These are phyloP conservation scores for Cubamyces lactineus DNA, from an alignment of 768 basidiomycete genomes.

Conservation along the genomic window DNA sequence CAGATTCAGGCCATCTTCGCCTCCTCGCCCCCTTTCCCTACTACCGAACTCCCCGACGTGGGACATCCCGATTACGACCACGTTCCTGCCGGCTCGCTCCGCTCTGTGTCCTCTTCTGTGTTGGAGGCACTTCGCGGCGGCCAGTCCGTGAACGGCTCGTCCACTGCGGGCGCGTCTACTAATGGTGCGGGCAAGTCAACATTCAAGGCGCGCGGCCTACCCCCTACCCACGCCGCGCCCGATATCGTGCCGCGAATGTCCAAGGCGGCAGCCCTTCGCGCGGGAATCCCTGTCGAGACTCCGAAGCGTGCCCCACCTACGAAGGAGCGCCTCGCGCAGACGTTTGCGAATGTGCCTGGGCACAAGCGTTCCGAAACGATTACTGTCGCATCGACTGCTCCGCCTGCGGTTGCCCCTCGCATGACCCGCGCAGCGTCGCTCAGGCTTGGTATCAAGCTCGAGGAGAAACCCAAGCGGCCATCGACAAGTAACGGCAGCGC, in stretches of 20 bases:
- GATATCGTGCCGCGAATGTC: constrained; percentile 80
- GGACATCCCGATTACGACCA: constrained; percentile 40
- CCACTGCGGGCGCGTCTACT: constrained; percentile 46
- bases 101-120: constrained; percentile 51
- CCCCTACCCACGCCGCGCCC: constrained; percentile 60
- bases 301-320: constrained; percentile 55
- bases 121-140: constrained; percentile 45
- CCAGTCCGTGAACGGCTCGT: constrained; percentile 44
- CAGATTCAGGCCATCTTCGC: constrained; percentile 80
- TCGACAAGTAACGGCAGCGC: constrained; percentile 27
- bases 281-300: constrained; percentile 53
- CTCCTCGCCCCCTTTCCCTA: constrained; percentile 81
- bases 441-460: constrained; percentile 54
- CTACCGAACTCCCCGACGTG: constrained; percentile 60
- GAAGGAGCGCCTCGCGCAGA: constrained; percentile 63
- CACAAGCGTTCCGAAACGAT: constrained; percentile 76
- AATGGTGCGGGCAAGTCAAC: constrained; percentile 46
- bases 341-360: constrained; percentile 79
- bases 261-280: constrained; percentile 72
- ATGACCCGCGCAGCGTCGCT: constrained; percentile 79
- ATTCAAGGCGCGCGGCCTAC: constrained; percentile 73
- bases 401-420: constrained; percentile 71
- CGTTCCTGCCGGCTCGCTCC: constrained; percentile 35
- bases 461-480: constrained; percentile 19
- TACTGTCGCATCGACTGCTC: constrained; percentile 71